phyloP scores from a whole-genome alignment of 1,284 basidiomycete species.

The Apiotrichum veenhuisii region DNA sequence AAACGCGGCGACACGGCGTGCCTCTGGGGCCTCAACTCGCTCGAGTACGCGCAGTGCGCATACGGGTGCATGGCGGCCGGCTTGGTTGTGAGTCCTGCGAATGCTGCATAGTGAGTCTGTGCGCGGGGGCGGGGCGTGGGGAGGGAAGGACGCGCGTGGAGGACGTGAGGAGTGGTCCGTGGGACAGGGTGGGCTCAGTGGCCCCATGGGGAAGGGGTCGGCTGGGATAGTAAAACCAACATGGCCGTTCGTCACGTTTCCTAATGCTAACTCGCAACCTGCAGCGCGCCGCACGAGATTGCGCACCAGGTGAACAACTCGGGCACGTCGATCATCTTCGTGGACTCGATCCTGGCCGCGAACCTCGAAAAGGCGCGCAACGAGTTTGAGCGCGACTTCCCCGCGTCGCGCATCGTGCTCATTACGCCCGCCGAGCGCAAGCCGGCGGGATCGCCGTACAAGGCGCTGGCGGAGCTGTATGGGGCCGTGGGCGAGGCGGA shows the following conservation, averaged over 20 bases:
- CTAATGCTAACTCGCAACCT: neutral
- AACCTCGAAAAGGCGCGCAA: conserved; percentile 28
- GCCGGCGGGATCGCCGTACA: conserved; percentile 5
- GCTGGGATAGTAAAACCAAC: too few relatives aligned
- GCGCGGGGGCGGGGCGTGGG: too few relatives aligned
- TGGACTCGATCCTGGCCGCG: conserved; percentile 56
- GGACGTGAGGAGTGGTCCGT: too few relatives aligned
- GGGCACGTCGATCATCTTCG: conserved; percentile 57
- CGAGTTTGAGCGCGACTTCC: conserved; percentile 12
- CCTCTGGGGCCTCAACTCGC: conserved; percentile 54
- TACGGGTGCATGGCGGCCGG: conserved; percentile 54
- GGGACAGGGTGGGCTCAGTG: too few relatives aligned
- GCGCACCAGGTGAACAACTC: conserved; percentile 54
- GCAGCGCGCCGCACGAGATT: conserved; percentile 35
- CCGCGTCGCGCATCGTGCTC: conserved; percentile 30
- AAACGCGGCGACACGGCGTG: conserved; percentile 36
- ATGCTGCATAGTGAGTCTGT: conserved; percentile 37
- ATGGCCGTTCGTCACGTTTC: too few relatives aligned
- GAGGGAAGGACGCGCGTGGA: too few relatives aligned
- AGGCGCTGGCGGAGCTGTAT: conserved; percentile 10
- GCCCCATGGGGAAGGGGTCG: too few relatives aligned
- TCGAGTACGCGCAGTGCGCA: conserved; percentile 61
- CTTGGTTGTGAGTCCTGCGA: conserved; percentile 37
- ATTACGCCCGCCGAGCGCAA: conserved; percentile 11
- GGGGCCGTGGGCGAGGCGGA: conserved; percentile 6